Evolutionary conservation across 2,329 filamentous ascomycete genomes (phyloP).

Genomic region (Phyllosticta citriasiana): DNA sequence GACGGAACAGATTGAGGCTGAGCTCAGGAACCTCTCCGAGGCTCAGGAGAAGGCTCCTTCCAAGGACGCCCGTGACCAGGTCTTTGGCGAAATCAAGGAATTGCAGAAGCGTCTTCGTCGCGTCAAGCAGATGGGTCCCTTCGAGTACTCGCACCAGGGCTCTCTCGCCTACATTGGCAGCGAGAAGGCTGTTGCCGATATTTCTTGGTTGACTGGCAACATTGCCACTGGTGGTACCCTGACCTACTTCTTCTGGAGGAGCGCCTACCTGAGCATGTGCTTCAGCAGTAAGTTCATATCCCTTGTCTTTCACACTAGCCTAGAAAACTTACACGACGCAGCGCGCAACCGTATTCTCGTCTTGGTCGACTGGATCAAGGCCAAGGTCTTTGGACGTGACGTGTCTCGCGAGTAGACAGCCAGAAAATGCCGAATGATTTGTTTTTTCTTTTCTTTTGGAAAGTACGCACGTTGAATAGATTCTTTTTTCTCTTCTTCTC

Average conservation of each 20-base stretch:
- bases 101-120: constrained; percentile 79
- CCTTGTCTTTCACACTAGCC: background rate
- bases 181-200: constrained; percentile 94
- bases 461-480: background rate
- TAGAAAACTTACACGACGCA: constrained; percentile 25
- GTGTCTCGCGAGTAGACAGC: constrained; percentile 63
- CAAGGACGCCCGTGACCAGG: constrained; percentile 46
- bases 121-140: constrained; percentile 91
- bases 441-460: background rate
- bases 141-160: constrained; percentile 97
- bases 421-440: background rate
- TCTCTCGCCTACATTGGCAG: constrained; percentile 95
- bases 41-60: constrained; percentile 56
- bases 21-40: constrained; percentile 59
- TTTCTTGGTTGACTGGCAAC: constrained; percentile 95
- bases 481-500: background rate
- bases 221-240: constrained; percentile 84
- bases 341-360: constrained; percentile 92
- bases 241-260: constrained; percentile 98
- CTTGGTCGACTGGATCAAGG: constrained; percentile 91
- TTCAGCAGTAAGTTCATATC: constrained; percentile 78
- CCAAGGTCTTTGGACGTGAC: constrained; percentile 91
- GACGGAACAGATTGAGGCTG: constrained; percentile 69
- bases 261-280: constrained; percentile 98
- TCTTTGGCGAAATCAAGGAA: constrained; percentile 69